phyloP scores from a whole-genome alignment of 345 rosid genomes.

The Gossypium mustelinum region DNA sequence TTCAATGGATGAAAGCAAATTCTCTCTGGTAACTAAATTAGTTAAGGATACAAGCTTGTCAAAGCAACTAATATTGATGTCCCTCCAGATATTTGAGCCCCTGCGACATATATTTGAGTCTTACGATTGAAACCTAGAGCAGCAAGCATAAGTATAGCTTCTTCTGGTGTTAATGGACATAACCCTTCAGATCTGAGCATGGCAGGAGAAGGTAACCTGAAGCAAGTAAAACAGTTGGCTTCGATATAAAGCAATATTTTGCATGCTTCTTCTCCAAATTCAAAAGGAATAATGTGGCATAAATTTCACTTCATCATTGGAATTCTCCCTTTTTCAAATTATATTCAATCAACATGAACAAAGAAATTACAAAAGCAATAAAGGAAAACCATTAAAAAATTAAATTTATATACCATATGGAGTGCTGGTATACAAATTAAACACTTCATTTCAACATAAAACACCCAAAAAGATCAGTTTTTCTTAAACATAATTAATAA shows the following conservation, averaged over 20 bases:
- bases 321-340: too few relatives aligned
- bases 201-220: slow-evolving; percentile 73
- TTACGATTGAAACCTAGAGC: slow-evolving; percentile 85
- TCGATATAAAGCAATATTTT: slow-evolving; percentile 40
- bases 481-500: neutral
- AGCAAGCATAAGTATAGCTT: slow-evolving; percentile 83
- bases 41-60: slow-evolving; percentile 61
- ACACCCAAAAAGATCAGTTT: neutral
- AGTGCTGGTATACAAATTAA: slow-evolving; percentile 15
- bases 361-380: neutral
- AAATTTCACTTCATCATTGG: too few relatives aligned
- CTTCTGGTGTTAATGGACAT: slow-evolving; percentile 91
- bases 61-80: slow-evolving; percentile 55
- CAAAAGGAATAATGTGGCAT: neutral
- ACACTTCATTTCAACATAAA: neutral
- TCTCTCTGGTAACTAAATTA: slow-evolving; percentile 86
- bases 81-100: slow-evolving; percentile 86
- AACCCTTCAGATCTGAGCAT: slow-evolving; percentile 76
- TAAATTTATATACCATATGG: slow-evolving; percentile 27
- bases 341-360: neutral
- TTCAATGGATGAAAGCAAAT: slow-evolving; percentile 63
- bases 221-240: slow-evolving; percentile 20
- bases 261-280: neutral
- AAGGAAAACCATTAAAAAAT: slow-evolving; percentile 11
- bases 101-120: slow-evolving; percentile 77